Evolutionary conservation across 2,329 filamentous ascomycete genomes (phyloP).

Genomic region (Coccinonectria pachysandricola): DNA sequence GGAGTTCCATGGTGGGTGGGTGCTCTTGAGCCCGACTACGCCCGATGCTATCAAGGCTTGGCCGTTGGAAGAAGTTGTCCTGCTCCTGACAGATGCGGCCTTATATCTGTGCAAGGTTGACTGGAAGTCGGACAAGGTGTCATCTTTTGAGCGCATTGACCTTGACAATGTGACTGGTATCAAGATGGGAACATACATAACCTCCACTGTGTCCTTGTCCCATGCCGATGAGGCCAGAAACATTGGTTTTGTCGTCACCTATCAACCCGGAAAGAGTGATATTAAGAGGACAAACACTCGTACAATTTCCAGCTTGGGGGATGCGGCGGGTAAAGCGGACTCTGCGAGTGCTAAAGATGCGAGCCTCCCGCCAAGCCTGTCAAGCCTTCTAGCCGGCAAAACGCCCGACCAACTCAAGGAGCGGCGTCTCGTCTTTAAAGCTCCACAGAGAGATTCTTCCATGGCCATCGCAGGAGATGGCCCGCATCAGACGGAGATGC

Average conservation of each 20-base stretch:
- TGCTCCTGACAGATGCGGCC: slow-evolving; percentile 75
- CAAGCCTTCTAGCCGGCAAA: slow-evolving; percentile 32
- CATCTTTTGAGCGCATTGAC: slow-evolving; percentile 78
- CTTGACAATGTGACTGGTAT: slow-evolving; percentile 64
- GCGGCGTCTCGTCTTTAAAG: slow-evolving; percentile 44
- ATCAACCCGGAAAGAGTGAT: slow-evolving; percentile 60
- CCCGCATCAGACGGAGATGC: slow-evolving; percentile 39
- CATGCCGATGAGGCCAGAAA: slow-evolving; percentile 73
- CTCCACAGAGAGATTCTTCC: slow-evolving; percentile 42
- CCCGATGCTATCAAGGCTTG: slow-evolving; percentile 59
- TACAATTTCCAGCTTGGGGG: slow-evolving; percentile 51
- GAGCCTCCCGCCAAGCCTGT: slow-evolving; percentile 25
- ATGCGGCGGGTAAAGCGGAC: slow-evolving; percentile 17
- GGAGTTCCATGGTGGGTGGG: slow-evolving; percentile 84
- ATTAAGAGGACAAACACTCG: slow-evolving; percentile 76
- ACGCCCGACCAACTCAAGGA: slow-evolving; percentile 8
- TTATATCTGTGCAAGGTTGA: slow-evolving; percentile 87
- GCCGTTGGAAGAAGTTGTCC: slow-evolving; percentile 78
- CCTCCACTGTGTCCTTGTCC: slow-evolving; percentile 67
- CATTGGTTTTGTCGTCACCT: slow-evolving; percentile 72
- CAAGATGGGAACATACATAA: slow-evolving; percentile 79
- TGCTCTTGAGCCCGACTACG: slow-evolving; percentile 64
- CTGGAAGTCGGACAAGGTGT: slow-evolving; percentile 91
- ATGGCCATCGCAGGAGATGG: slow-evolving; percentile 40
- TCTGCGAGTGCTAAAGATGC: slow-evolving; percentile 12